Conservation (phyloP, 2,329 filamentous ascomycete species). For the Pseudophaeomoniella oleicola region DNA sequence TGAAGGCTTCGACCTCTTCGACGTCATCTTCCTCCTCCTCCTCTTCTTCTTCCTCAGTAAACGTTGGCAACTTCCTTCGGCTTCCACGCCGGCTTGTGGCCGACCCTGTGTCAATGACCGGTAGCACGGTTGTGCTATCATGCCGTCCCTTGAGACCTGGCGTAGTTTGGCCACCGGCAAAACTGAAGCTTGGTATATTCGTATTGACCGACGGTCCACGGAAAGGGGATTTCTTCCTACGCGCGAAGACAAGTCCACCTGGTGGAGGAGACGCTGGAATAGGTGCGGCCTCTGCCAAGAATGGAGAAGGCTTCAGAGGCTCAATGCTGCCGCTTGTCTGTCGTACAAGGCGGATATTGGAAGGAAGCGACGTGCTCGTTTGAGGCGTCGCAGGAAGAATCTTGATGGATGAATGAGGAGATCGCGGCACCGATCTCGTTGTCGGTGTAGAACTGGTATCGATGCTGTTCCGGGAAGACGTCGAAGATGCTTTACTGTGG, state of each 20-base stretch:
- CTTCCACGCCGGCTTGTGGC: constrained; percentile 22
- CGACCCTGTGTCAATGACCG: constrained; percentile 14
- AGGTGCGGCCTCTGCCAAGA: constrained; percentile 12
- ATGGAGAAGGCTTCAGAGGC: constrained; percentile 22
- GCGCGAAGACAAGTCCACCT: constrained; percentile 29
- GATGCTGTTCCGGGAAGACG: constrained; percentile 61
- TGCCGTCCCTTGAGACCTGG: constrained; percentile 17
- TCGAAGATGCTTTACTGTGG: constrained; percentile 89
- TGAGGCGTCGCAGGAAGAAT: constrained; percentile 87
- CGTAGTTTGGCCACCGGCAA: constrained; percentile 16
- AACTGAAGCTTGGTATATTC: constrained; percentile 16
- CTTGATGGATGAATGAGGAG: constrained; percentile 82
- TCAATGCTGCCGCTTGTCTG: constrained; percentile 21
- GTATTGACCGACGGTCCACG: constrained; percentile 29
- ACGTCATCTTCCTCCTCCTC: constrained; percentile 19
- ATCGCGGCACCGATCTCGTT: constrained; percentile 51
- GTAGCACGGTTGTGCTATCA: constrained; percentile 23
- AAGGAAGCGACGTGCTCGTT: constrained; percentile 55
- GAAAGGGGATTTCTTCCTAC: constrained; percentile 29
- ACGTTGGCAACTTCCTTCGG: constrained; percentile 10
- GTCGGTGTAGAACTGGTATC: constrained; percentile 55
- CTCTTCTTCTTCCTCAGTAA: constrained; percentile 27
- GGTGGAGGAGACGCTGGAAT: constrained; percentile 24
- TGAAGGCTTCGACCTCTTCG: constrained; percentile 14
- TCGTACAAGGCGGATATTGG: constrained; percentile 71